phyloP scores from a whole-genome alignment of 2,329 filamentous ascomycete species.

The Diaporthe sp. region DNA sequence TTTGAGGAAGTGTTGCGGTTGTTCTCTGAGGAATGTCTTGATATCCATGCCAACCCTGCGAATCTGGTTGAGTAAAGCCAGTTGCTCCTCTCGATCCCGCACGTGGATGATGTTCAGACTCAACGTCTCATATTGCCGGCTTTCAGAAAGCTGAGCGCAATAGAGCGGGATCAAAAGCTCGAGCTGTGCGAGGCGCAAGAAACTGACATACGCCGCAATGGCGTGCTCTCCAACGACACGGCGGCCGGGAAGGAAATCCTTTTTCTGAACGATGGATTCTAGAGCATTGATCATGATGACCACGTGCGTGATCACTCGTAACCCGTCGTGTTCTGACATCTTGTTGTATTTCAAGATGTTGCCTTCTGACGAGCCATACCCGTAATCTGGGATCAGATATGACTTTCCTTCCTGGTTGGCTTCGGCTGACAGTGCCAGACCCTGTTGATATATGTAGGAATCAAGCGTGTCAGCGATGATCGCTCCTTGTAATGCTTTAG shows the following conservation, averaged over 20 bases:
- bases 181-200: slow-evolving; percentile 78
- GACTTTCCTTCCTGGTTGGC: slow-evolving; percentile 58
- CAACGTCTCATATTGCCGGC: slow-evolving; percentile 77
- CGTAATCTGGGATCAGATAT: slow-evolving; percentile 56
- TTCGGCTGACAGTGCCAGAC: slow-evolving; percentile 61
- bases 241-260: slow-evolving; percentile 53
- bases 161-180: slow-evolving; percentile 89
- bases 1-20: slow-evolving; percentile 67
- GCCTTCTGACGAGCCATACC: slow-evolving; percentile 50
- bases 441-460: slow-evolving; percentile 70
- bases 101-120: slow-evolving; percentile 83
- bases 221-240: slow-evolving; percentile 71
- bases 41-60: slow-evolving; percentile 80
- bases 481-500: slow-evolving; percentile 82
- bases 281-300: slow-evolving; percentile 76
- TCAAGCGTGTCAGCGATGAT: slow-evolving; percentile 75
- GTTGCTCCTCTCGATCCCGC: slow-evolving; percentile 72
- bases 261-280: slow-evolving; percentile 57
- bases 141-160: slow-evolving; percentile 79
- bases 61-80: slow-evolving; percentile 80
- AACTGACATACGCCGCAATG: slow-evolving; percentile 84
- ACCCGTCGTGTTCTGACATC: slow-evolving; percentile 70
- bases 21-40: slow-evolving; percentile 78
- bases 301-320: slow-evolving; percentile 78
- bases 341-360: slow-evolving; percentile 63